A percentile compares a stretch with the other conserved stretches of the same genome.
phyloP scores from a whole-genome alignment of 345 rosid species.

The Brassica juncea region DNA sequence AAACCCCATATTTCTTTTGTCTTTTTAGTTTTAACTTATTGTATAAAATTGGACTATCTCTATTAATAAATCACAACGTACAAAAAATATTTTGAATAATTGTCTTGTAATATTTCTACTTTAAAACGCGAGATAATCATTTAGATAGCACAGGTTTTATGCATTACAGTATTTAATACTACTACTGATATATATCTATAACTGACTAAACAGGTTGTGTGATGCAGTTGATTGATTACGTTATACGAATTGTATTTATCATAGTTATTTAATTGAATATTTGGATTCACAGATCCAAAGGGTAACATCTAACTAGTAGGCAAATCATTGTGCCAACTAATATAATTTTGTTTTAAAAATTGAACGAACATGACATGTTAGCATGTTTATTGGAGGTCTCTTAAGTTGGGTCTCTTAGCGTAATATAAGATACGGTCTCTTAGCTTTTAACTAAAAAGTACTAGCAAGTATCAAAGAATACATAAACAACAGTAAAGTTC shows the following conservation, averaged over 20 bases:
- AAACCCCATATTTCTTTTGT: conserved; percentile 16
- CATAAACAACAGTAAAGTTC: background rate
- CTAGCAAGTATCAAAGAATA: conserved; percentile 8
- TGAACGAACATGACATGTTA: background rate
- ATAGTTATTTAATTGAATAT: conserved; percentile 8
- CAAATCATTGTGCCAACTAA: conserved; percentile 28
- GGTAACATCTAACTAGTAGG: conserved; percentile 29
- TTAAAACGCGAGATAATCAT: conserved; percentile 4
- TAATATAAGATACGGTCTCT: no score
- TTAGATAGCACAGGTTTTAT: background rate
- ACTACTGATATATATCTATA: conserved; percentile 2
- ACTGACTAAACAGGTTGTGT: background rate
- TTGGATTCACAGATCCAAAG: conserved; percentile 20
- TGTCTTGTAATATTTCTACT: background rate
- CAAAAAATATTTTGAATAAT: conserved; percentile 13
- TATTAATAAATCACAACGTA: conserved; percentile 28
- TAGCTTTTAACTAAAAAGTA: background rate
- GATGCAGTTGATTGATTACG: conserved; percentile 25
- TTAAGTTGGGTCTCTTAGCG: no score
- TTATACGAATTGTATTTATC: conserved; percentile 9
- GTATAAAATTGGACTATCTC: background rate
- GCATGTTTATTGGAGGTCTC: no score
- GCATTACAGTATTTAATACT: background rate
- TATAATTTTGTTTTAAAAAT: background rate
- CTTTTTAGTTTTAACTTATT: background rate